These are phyloP conservation scores for Hypoxylon rubiginosum DNA, from an alignment of 2,329 filamentous ascomycete species.

Conservation along the genomic window DNA sequence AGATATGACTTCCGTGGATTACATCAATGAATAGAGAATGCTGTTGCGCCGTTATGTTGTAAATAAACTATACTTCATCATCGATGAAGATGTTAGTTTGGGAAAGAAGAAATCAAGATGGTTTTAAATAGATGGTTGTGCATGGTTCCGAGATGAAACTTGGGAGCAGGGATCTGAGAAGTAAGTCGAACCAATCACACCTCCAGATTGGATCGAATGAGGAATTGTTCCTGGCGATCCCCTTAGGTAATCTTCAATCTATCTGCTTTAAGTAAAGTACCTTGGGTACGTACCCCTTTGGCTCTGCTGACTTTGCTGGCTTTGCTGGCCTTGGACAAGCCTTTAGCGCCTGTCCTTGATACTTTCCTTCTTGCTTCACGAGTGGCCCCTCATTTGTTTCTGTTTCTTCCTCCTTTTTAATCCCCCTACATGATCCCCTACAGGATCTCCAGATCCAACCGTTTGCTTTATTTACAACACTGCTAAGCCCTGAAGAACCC, in stretches of 20 bases:
- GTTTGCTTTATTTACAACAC: slow-evolving; percentile 17
- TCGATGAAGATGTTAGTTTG: slow-evolving; percentile 5
- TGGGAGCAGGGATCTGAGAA: slow-evolving; percentile 13
- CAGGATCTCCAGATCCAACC: slow-evolving; percentile 12
- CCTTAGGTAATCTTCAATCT: slow-evolving; percentile 31
- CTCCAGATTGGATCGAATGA: slow-evolving; percentile 9
- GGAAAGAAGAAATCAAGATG: slow-evolving; percentile 17
- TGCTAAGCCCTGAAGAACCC: slow-evolving; percentile 22
- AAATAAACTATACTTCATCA: neutral
- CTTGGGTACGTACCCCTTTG: slow-evolving; percentile 8
- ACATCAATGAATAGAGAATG: slow-evolving; percentile 25
- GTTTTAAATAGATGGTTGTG: slow-evolving; percentile 33
- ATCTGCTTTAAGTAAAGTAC: slow-evolving; percentile 14
- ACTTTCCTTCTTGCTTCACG: slow-evolving; percentile 22
- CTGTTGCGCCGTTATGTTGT: too few species aligned
- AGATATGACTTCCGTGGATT: slow-evolving; percentile 16
- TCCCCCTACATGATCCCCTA: slow-evolving; percentile 1
- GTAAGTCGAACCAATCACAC: slow-evolving; percentile 24
- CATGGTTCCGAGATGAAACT: slow-evolving; percentile 39
- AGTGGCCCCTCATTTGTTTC: slow-evolving; percentile 20
- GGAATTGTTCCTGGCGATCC: slow-evolving; percentile 40
- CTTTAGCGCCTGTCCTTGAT: slow-evolving; percentile 33
- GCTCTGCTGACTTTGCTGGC: too few species aligned
- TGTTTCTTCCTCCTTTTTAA: slow-evolving; percentile 12
- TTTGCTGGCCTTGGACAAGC: neutral